These are phyloP conservation scores for Fistulinella staudtii DNA, from an alignment of 1,284 basidiomycete species.

Conservation along the genomic window DNA sequence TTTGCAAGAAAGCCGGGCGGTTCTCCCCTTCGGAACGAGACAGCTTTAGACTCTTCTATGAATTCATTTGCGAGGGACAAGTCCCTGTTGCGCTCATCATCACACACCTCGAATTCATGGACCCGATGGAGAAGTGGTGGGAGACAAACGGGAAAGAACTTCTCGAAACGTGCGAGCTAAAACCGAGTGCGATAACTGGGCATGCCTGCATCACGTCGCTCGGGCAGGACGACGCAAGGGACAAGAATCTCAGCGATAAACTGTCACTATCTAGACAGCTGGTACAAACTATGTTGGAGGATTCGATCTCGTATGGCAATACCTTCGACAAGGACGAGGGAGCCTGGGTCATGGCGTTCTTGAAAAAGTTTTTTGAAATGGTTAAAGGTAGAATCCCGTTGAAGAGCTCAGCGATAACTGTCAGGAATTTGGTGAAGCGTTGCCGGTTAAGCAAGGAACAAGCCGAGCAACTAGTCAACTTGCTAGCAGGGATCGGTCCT, in stretches of 20 bases:
- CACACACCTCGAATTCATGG: slow-evolving; percentile 1
- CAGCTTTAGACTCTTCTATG: slow-evolving; percentile 35
- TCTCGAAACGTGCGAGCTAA: slow-evolving; percentile 12
- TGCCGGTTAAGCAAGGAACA: slow-evolving; percentile 20
- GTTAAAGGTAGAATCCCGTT: slow-evolving; percentile 9
- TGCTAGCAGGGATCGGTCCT: too few species aligned
- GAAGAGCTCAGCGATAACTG: slow-evolving; percentile 13
- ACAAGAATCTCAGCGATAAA: slow-evolving; percentile 9
- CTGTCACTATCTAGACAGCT: slow-evolving; percentile 11
- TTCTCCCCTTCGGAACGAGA: slow-evolving; percentile 29
- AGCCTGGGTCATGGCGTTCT: slow-evolving; percentile 25
- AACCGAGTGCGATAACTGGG: slow-evolving; percentile 14
- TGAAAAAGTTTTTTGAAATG: slow-evolving; percentile 19
- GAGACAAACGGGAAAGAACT: slow-evolving; percentile 13
- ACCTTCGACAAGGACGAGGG: slow-evolving; percentile 15
- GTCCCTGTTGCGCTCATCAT: slow-evolving; percentile 22
- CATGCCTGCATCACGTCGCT: slow-evolving; percentile 30
- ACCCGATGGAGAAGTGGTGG: slow-evolving; percentile 30
- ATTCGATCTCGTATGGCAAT: slow-evolving; percentile 18
- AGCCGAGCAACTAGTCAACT: slow-evolving; percentile 17
- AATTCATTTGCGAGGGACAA: slow-evolving; percentile 33
- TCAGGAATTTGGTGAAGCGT: slow-evolving; percentile 10
- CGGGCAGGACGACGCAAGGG: background rate
- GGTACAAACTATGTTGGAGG: slow-evolving; percentile 22
- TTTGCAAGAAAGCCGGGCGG: slow-evolving; percentile 31